Base-by-base conservation (phyloP, 1,284 basidiomycete species). In the Cerrena zonata region DNA sequence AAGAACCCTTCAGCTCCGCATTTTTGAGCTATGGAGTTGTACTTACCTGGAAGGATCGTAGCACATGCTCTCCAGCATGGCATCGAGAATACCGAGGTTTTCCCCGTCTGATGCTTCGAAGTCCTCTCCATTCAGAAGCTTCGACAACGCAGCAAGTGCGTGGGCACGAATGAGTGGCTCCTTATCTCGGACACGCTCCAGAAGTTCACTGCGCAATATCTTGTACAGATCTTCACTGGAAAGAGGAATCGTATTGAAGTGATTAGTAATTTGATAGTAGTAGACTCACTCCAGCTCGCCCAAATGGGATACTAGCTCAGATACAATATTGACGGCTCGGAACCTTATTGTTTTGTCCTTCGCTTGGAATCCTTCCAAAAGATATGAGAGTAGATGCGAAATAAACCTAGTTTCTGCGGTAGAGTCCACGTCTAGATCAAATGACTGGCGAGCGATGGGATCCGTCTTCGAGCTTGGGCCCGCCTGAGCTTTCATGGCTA, bases 281-380 rank as follows among this genome's bases (percentile, higher is more conserved):
- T 25, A 7, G 4, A 77, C 86, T 58, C 63, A 86, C 91, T 93
- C 90, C 43, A 94, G 78, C 69, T 91, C 87, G 11, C 86, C 86
- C 1, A 93, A 70, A 53, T 82, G 80, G 5, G 82, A 78, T 45
- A 94, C 84, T 70, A 91, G 81, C 56, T 89, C 83, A 0, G 85
- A 81, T 10, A 89, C 77, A 25, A 89, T 67, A 51, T 87, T 82
- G 0, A 89, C 79, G 55, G 82, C 84, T 15, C 93, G 79, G 61
- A 86, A 90, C 12, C 93, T 78, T 18, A 90, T 85, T 46, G 79
- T 79, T 72, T 94, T 95, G 72, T 94, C 87, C 68, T 94, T 95
- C 2, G 93, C 88, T 12, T 77, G 67, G 67, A 94, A 93, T 0
- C 92, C 93, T 55, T 80, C 79, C 42, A 93, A 69, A n/a, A 94